phyloP scores from a whole-genome alignment of 331 rosid species.

The Erythrophleum ivorense region DNA sequence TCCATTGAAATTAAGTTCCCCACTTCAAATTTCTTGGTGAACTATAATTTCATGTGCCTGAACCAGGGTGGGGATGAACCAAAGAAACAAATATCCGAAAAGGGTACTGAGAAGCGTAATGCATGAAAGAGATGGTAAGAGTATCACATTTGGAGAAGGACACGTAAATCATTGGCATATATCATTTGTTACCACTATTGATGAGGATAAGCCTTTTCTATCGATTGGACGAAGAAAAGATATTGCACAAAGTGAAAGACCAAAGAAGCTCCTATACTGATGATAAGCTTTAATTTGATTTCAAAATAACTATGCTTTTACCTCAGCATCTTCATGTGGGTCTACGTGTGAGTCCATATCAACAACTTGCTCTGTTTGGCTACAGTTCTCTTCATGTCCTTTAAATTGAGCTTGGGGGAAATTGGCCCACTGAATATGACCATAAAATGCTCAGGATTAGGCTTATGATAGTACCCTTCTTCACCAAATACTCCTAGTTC shows the following conservation, averaged over 20 bases:
- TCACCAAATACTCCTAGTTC: not conserved
- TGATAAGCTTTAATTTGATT: conserved; percentile 26
- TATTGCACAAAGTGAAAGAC: not conserved
- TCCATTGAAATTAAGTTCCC: not conserved
- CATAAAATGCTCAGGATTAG: conserved; percentile 21
- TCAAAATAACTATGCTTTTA: conserved; percentile 38
- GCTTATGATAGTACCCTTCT: not conserved
- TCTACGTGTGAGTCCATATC: conserved; percentile 54
- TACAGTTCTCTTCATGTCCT: conserved; percentile 59
- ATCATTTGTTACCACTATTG: not conserved
- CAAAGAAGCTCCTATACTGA: conserved; percentile 2
- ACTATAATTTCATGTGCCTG: not conserved
- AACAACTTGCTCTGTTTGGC: conserved; percentile 50
- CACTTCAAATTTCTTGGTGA: not conserved
- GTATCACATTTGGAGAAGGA: not conserved
- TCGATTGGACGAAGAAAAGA: not conserved
- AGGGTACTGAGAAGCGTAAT: not conserved
- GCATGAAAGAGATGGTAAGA: not conserved
- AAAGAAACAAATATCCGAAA: not conserved
- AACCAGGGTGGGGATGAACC: not conserved
- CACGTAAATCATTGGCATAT: not conserved
- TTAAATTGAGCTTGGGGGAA: conserved; percentile 67
- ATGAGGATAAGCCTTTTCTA: not conserved
- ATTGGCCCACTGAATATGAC: conserved; percentile 80
- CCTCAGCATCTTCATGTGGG: conserved; percentile 50